Percentiles rank a stretch among this genome's conserved stretches.
Evolutionary conservation across 768 basidiomycete genomes (phyloP).

Genomic region (Tephrocybe sp.): DNA sequence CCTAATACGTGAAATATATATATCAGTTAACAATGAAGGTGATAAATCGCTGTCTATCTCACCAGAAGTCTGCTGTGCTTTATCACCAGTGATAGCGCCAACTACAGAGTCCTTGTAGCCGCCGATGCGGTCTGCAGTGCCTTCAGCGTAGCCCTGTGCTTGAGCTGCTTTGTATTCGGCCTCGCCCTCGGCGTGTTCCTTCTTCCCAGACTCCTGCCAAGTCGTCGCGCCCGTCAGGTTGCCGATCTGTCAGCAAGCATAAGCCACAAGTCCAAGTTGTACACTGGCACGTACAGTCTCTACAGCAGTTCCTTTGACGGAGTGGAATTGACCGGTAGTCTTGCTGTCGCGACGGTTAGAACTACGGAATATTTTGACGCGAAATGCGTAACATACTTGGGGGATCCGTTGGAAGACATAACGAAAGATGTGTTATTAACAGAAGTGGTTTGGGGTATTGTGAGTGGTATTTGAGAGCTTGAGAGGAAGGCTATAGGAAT

Average conservation of each 20-base stretch:
- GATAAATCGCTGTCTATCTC: constrained; percentile 7
- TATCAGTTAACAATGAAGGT: not conserved
- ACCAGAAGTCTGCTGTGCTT: constrained; percentile 41
- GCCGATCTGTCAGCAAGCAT: constrained; percentile 28
- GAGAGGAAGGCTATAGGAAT: not conserved
- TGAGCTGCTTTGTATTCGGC: constrained; percentile 48
- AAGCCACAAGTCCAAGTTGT: not conserved
- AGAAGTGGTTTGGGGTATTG: not conserved
- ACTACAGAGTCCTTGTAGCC: constrained; percentile 49
- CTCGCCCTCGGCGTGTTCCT: constrained; percentile 52
- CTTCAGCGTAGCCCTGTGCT: constrained; percentile 48
- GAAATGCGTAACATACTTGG: constrained; percentile 13
- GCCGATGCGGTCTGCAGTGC: constrained; percentile 37
- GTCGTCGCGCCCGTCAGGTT: constrained; percentile 43
- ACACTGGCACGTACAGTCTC: constrained; percentile 11
- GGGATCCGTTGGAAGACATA: constrained; percentile 19
- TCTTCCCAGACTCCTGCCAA: constrained; percentile 46
- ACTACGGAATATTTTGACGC: not conserved
- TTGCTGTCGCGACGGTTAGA: constrained; percentile 26
- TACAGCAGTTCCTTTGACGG: constrained; percentile 36
- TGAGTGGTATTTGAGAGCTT: not conserved
- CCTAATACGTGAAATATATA: constrained; percentile 25
- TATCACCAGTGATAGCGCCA: constrained; percentile 53
- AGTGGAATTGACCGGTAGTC: constrained; percentile 40
- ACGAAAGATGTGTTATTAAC: not conserved